Percentiles rank a stretch among this genome's conserved stretches.
phyloP scores from a whole-genome alignment of 306 rosid genomes.

The Betula pendula region DNA sequence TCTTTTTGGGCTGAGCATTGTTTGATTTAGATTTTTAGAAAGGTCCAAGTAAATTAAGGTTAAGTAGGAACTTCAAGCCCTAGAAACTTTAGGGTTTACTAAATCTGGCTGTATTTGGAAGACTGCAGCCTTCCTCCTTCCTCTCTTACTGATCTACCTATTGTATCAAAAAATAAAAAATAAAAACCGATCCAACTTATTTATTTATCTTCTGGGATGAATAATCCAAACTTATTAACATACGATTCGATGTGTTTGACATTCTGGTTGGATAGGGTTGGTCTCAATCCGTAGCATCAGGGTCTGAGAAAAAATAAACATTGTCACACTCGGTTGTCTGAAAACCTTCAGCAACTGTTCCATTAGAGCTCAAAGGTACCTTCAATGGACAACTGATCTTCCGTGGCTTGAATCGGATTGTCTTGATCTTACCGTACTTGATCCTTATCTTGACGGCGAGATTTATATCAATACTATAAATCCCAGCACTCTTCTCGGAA shows the following conservation, averaged over 20 bases:
- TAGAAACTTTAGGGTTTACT: too few species aligned
- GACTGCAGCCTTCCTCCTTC: neutral
- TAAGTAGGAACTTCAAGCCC: neutral
- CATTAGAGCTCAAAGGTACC: conserved; percentile 42
- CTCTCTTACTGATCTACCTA: neutral
- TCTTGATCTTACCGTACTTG: conserved; percentile 49
- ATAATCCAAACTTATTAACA: too few species aligned
- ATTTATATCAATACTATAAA: conserved; percentile 50
- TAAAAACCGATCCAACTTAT: neutral
- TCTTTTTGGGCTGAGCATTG: too few species aligned
- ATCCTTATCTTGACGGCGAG: conserved; percentile 55
- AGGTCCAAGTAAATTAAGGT: neutral
- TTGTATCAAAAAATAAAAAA: too few species aligned
- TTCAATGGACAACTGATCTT: conserved; percentile 50
- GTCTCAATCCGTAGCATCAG: neutral
- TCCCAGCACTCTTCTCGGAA: conserved; percentile 36
- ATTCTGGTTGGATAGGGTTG: too few species aligned
- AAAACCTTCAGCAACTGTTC: conserved; percentile 31
- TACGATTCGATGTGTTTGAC: too few species aligned
- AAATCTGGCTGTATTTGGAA: too few species aligned
- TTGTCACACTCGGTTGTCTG: conserved; percentile 45
- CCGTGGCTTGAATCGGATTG: conserved; percentile 43
- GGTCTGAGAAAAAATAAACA: neutral
- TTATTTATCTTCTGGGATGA: neutral
- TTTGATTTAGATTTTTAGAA: neutral